Percentiles rank a stretch among this genome's conserved stretches.
Evolutionary conservation across 305 asterid species (phyloP).

Genomic region (Lippia alba): DNA sequence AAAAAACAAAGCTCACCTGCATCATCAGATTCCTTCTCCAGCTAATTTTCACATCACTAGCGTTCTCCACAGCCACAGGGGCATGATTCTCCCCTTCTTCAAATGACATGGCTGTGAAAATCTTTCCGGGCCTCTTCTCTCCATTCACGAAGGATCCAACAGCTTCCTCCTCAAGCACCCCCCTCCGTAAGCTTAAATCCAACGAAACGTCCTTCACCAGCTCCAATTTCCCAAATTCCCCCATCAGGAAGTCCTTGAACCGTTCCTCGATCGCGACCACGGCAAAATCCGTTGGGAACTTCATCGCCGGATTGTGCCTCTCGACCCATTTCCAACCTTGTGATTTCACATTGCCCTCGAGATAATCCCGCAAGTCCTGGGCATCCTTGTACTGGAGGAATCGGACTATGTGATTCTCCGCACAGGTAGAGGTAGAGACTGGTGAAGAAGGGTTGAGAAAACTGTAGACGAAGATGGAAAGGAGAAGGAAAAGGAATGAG

Average conservation of each 20-base stretch:
- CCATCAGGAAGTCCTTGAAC: constrained; percentile 52
- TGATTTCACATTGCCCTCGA: constrained; percentile 60
- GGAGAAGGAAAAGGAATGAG: constrained; percentile 39
- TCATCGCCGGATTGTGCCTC: constrained; percentile 79
- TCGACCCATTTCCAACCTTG: constrained; percentile 93
- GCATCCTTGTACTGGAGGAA: constrained; percentile 64
- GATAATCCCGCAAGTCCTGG: constrained; percentile 62
- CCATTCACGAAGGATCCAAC: constrained; percentile 73
- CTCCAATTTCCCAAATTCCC: constrained; percentile 70
- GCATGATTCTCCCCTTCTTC: constrained; percentile 45
- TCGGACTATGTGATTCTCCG: constrained; percentile 72
- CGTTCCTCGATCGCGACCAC: constrained; percentile 73
- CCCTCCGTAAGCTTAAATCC: constrained; percentile 86
- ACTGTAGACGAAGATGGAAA: constrained; percentile 38
- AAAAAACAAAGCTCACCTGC: constrained; percentile 59
- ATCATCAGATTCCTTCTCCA: constrained; percentile 81
- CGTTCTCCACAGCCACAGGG: constrained; percentile 36
- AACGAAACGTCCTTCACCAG: constrained; percentile 83
- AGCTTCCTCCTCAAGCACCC: constrained; percentile 55
- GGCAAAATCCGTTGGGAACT: constrained; percentile 91
- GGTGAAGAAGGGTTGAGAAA: constrained; percentile 30
- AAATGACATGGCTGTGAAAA: constrained; percentile 91
- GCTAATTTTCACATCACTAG: constrained; percentile 46
- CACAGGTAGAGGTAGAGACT: constrained; percentile 36
- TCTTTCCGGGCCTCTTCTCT: constrained; percentile 89